Evolutionary conservation across 371 early-diverging fungal species (phyloP), one percentile per base, ranked within the genome.

Genomic region (Nematocida minor): DNA sequence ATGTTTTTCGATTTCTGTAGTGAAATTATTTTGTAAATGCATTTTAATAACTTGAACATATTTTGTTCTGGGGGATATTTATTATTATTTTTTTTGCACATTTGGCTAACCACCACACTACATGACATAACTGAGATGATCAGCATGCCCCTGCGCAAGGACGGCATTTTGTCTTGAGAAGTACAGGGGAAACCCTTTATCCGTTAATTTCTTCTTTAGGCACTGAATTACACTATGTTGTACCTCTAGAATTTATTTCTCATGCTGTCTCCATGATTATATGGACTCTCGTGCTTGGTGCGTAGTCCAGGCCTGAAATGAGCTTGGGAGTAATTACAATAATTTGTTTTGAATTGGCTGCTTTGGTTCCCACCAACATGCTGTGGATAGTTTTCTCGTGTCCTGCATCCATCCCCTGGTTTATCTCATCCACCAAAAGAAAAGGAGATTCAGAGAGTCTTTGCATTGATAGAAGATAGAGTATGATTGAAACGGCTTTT

Each of bases 381-480:
- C 89, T 85, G 83, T 97, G 97, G 16, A 97, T 90, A 85, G 91
- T 86, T 36, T 95, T 90, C 82, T 99, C 99, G 82, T 97, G 97
- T 42, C 90, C 86, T 68, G 92, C 91, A 85, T 99, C 99, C 99
- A 99, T 97, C 67, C 99, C 86, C 85, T 99, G 99, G 85, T 99
- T 99, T 79, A 97, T 96, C 85, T 99, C 99, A 86, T 99, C 99
- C 7, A 97, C 99, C 0, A 97, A 92, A 55, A 96, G 90, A 89
- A 99, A 97, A 4, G 97, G 96, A 7, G 93, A 87, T 14, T 87
- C 87, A 9, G 92, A 91, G 41, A 92, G 84, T 36, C 87, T 84
- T 86, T 96, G 96, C 54, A 99, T 87, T 2, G 96, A 88, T 88
- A 96, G 91, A 57, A 99, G 83, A 82, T 94, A 99, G 70, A 96